Evolutionary conservation across 23 red algal species (phyloP), one percentile per base, ranked within the genome.

Genomic region (Gracilaria vermiculophylla): DNA sequence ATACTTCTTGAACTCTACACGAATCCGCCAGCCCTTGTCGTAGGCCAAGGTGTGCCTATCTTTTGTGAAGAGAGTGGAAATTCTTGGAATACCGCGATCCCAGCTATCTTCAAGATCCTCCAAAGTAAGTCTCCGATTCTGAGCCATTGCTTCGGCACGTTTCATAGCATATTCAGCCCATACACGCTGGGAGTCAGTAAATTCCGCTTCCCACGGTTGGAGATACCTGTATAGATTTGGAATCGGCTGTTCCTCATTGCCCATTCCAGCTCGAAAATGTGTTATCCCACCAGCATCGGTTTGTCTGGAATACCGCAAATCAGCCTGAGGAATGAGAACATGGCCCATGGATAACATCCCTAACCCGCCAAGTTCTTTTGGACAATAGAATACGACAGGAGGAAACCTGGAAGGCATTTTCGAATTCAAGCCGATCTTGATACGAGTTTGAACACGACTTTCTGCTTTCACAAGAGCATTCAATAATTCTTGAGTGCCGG

Each of bases 391-490:
- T n/a, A 93, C 85, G 24, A 88, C 78, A 17, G 97, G 93, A 53
- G 97, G 97, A 70, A 95, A 99, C 50, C 97, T 77, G 23, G 81
- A 89, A 29, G 97, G 97, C 97, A 99, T 99, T 81, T 99, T 99
- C 1, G 97, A 99, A 66, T 99, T 99, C 56, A 99, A 85, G 11
- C 97, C 97, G 57, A 99, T 94, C 85, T 99, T 99, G 84, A 99
- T 95, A 12, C 97, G 75, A 8, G 92, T 99, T 82, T 99, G 97
- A 67, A 99, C 90, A 3, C 97, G 93, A 66, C 93, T 92, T 58
- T 99, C 92, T 53, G 87, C 83, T 14, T 87, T 85, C 7, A 94
- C 92, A 35, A 99, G 79, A 40, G 91, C 47, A 61, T 95, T 78
- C 20, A 95, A 80, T 29, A 99, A 67, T 51, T 92, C 89, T 64